These are phyloP conservation scores for Diaporthe eres DNA, from an alignment of 2,329 filamentous ascomycete species.

Conservation along the genomic window DNA sequence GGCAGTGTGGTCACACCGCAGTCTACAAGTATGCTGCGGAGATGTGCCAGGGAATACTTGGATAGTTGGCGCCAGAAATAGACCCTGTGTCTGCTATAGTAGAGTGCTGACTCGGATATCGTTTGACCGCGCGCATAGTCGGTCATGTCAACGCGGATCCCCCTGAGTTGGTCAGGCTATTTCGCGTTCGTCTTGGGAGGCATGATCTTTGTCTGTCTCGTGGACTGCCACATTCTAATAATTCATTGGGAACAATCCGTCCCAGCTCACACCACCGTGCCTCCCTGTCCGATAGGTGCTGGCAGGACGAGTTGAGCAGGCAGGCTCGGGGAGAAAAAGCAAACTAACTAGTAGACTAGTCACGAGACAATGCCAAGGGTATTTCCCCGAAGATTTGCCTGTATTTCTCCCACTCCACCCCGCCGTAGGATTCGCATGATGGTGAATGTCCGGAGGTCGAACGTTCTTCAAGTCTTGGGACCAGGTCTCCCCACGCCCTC, in stretches of 20 bases:
- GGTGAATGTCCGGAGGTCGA: conserved; percentile 13
- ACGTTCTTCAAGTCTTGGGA: conserved; percentile 25
- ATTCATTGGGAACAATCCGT: neutral
- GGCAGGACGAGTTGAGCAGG: neutral
- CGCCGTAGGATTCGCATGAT: conserved; percentile 26
- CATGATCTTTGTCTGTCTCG: neutral
- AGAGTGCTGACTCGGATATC: conserved; percentile 19
- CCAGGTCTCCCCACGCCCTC: conserved; percentile 29
- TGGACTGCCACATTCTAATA: neutral
- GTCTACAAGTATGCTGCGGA: neutral
- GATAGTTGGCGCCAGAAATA: conserved; percentile 4
- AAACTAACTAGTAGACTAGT: conserved; percentile 1
- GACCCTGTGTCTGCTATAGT: conserved; percentile 10
- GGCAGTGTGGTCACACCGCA: conserved; percentile 2
- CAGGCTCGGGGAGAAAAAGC: neutral
- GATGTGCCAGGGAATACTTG: conserved; percentile 1
- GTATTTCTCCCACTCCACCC: conserved; percentile 22
- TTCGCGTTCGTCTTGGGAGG: neutral
- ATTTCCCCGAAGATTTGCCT: conserved; percentile 30
- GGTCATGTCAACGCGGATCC: conserved; percentile 4
- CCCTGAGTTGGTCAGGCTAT: neutral
- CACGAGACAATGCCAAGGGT: conserved; percentile 22
- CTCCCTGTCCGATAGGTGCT: neutral
- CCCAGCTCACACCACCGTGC: neutral
- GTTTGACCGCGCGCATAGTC: conserved; percentile 12